Percentiles rank a stretch among this genome's conserved stretches.
These are phyloP conservation scores for Escovopsis weberi DNA, from an alignment of 2,329 filamentous ascomycete species.

Conservation along the genomic window DNA sequence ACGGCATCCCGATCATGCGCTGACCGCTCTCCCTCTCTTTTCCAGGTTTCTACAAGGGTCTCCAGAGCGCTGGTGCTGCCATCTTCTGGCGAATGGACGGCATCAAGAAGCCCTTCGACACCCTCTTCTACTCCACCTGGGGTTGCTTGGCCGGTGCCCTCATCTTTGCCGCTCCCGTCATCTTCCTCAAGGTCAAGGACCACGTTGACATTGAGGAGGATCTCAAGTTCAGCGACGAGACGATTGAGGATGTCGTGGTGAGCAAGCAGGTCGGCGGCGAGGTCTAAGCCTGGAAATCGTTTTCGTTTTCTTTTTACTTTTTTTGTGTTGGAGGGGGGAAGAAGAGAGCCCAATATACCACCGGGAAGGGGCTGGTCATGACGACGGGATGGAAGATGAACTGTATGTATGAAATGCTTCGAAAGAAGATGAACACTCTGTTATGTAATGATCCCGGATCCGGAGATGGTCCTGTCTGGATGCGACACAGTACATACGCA, in stretches of 20 bases:
- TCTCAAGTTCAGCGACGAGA: conserved; percentile 74
- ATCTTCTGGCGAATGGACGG: conserved; percentile 24
- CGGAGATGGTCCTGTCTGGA: no score
- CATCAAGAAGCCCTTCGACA: conserved; percentile 41
- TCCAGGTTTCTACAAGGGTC: no score
- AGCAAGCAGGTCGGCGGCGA: conserved; percentile 17
- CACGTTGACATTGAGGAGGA: conserved; percentile 72
- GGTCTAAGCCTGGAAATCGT: not conserved
- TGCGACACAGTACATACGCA: no score
- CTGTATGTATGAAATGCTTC: no score
- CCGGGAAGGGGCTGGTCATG: no score
- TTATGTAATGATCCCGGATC: no score
- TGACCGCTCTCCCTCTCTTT: no score
- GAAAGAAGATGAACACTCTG: no score
- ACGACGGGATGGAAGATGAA: no score
- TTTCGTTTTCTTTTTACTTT: not conserved
- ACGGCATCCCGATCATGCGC: no score
- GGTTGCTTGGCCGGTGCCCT: conserved; percentile 60
- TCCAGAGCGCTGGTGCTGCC: conserved; percentile 61
- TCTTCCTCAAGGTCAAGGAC: conserved; percentile 67
- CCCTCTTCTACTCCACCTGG: conserved; percentile 60
- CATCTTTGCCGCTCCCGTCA: conserved; percentile 62
- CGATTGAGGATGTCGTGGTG: conserved; percentile 34
- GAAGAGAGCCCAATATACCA: no score
- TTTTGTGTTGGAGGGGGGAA: not conserved